phyloP scores from a whole-genome alignment of 2,329 filamentous ascomycete genomes.

The Acrodontium crateriforme region DNA sequence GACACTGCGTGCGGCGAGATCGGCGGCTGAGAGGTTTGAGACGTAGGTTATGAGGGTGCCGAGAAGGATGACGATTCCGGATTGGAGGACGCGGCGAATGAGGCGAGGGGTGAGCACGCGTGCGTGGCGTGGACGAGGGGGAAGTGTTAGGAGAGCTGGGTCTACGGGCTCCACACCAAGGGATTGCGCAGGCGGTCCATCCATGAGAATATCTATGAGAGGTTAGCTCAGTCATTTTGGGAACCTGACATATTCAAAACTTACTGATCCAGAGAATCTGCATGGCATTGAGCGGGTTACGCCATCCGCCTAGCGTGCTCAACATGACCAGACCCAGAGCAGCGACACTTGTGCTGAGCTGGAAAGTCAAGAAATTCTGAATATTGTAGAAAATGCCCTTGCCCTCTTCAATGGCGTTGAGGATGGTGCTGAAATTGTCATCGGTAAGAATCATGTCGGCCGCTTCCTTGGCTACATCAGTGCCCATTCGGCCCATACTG shows the following conservation, averaged over 20 bases:
- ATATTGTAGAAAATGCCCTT: constrained; percentile 99
- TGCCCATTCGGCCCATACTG: constrained; percentile 87
- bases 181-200: constrained; percentile 92
- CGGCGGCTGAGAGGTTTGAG: constrained; percentile 75
- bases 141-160: constrained; percentile 81
- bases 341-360: constrained; percentile 91
- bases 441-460: constrained; percentile 89
- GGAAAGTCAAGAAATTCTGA: constrained; percentile 97
- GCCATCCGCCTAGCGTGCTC: constrained; percentile 84
- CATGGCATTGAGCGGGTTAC: constrained; percentile 95
- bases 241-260: constrained; percentile 24
- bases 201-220: constrained; percentile 87
- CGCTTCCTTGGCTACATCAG: constrained; percentile 92
- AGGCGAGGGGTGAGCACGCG: constrained; percentile 79
- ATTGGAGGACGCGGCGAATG: constrained; percentile 72
- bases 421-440: constrained; percentile 81
- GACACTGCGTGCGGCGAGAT: constrained; percentile 42
- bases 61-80: constrained; percentile 77
- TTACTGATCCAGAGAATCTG: constrained; percentile 99
- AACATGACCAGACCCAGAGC: constrained; percentile 81
- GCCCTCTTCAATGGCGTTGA: constrained; percentile 92
- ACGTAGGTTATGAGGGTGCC: constrained; percentile 87
- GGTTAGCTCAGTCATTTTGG: background rate
- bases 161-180: constrained; percentile 92
- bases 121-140: constrained; percentile 73